Evolutionary conservation across 441 rosid species (phyloP).

Genomic region (Daphne laureola): DNA sequence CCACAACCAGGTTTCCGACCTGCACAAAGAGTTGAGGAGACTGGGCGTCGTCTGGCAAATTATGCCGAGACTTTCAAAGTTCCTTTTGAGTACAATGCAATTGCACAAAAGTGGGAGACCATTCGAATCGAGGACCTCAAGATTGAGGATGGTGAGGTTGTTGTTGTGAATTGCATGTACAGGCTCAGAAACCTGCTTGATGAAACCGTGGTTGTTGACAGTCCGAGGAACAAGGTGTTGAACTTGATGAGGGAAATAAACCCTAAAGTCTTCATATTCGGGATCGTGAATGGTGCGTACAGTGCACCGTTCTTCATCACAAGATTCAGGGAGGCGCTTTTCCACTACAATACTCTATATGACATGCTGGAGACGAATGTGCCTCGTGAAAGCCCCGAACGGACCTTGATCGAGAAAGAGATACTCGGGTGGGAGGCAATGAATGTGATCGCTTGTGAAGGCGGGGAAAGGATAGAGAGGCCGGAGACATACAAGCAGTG

Average conservation of each 20-base stretch:
- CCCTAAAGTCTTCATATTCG: conserved; percentile 30
- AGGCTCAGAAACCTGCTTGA: conserved; percentile 37
- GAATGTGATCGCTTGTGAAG: conserved; percentile 48
- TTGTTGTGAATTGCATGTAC: conserved; percentile 32
- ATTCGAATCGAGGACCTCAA: conserved; percentile 34
- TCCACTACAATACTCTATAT: conserved; percentile 34
- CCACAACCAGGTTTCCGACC: conserved; percentile 44
- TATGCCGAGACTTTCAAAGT: conserved; percentile 33
- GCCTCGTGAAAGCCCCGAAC: conserved; percentile 37
- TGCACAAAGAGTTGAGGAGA: conserved; percentile 38
- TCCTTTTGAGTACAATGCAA: conserved; percentile 36
- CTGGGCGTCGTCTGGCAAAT: conserved; percentile 33
- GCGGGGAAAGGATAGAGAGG: conserved; percentile 41
- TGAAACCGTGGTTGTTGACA: conserved; percentile 39
- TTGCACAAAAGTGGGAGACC: conserved; percentile 44
- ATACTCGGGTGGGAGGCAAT: conserved; percentile 36
- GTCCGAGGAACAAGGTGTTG: conserved; percentile 35
- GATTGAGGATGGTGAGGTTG: conserved; percentile 28
- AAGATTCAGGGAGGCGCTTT: conserved; percentile 42
- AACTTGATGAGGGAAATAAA: conserved; percentile 30
- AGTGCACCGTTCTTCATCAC: conserved; percentile 41
- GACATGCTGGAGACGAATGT: conserved; percentile 33
- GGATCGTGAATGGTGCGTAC: conserved; percentile 30
- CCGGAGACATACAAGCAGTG: conserved; percentile 48
- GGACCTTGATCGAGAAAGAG: conserved; percentile 36